Evolutionary conservation across 371 early-diverging fungal species (phyloP).

Genomic region (Entomophthora muscae): DNA sequence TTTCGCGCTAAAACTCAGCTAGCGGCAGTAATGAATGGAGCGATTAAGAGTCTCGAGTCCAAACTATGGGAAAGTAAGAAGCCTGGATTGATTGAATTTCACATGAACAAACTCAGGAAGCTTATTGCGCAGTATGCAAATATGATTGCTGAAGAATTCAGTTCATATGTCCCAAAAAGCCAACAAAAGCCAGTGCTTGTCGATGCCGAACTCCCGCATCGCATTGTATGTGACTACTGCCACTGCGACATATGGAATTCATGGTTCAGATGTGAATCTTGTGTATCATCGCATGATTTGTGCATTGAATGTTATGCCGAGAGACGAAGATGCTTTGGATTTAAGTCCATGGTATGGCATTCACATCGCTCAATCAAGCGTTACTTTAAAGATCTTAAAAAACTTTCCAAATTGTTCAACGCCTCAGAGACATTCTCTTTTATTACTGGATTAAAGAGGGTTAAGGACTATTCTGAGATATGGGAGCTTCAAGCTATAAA

Average conservation of each 20-base stretch:
- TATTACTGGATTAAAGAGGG: too few relatives aligned
- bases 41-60: neutral
- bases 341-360: neutral
- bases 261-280: neutral
- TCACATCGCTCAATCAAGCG: neutral
- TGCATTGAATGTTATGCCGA: neutral
- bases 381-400: neutral
- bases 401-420: neutral
- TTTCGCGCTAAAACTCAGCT: neutral
- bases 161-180: too few relatives aligned
- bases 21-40: neutral
- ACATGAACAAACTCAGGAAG: neutral
- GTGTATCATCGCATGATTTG: neutral
- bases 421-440: too few relatives aligned
- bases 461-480: too few relatives aligned
- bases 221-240: neutral
- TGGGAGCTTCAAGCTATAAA: too few relatives aligned
- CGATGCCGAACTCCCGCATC: neutral
- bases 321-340: neutral
- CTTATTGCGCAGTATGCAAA: neutral
- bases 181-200: neutral
- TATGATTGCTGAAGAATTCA: neutral
- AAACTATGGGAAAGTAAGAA: neutral
- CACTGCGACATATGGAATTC: neutral
- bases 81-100: neutral